These are phyloP conservation scores for Vanderwaltozyma verrucispora DNA, from an alignment of 805 yeast species.

Conservation along the genomic window DNA sequence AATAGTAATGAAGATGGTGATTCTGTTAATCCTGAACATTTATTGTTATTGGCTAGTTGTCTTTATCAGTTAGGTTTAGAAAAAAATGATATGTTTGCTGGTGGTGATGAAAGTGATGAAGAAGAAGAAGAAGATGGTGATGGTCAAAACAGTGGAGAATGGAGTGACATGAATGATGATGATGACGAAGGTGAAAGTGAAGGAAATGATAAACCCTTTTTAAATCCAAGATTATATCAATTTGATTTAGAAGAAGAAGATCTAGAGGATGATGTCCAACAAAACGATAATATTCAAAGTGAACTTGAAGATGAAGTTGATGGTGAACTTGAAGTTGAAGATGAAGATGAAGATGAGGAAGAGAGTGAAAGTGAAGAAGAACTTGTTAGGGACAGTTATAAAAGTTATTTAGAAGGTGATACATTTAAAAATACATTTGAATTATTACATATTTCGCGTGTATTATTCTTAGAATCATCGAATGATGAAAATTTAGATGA, in stretches of 20 bases:
- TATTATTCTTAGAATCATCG: constrained; percentile 21
- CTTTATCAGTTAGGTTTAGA: constrained; percentile 4
- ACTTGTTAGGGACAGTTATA: constrained; percentile 3
- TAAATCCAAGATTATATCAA: constrained; percentile 20
- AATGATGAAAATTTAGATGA: constrained; percentile 1
- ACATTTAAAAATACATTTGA: constrained; percentile 82
- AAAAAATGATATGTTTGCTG: constrained; percentile 29
- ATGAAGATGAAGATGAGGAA: constrained; percentile 17
- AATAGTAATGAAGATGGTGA: background rate
- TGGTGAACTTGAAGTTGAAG: constrained; percentile 17
- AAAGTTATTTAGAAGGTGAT: constrained; percentile 11
- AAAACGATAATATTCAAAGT: constrained; percentile 20
- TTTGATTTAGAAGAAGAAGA: constrained; percentile 20
- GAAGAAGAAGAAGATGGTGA: constrained; percentile 6
- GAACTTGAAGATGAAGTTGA: constrained; percentile 15
- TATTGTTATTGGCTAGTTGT: constrained; percentile 1
- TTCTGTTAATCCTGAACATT: constrained; percentile 1
- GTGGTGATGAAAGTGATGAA: constrained; percentile 10
- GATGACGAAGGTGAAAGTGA: constrained; percentile 12
- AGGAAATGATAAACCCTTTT: constrained; percentile 19
- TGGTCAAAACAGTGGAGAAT: constrained; percentile 4
- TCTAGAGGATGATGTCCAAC: constrained; percentile 21
- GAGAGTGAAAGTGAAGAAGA: constrained; percentile 16
- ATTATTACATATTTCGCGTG: constrained; percentile 63
- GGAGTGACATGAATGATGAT: constrained; percentile 2